Evolutionary conservation across 176 grass and related monocot species (phyloP), one percentile per base, ranked within the genome.

Genomic region (Eragrostis nindensis): DNA sequence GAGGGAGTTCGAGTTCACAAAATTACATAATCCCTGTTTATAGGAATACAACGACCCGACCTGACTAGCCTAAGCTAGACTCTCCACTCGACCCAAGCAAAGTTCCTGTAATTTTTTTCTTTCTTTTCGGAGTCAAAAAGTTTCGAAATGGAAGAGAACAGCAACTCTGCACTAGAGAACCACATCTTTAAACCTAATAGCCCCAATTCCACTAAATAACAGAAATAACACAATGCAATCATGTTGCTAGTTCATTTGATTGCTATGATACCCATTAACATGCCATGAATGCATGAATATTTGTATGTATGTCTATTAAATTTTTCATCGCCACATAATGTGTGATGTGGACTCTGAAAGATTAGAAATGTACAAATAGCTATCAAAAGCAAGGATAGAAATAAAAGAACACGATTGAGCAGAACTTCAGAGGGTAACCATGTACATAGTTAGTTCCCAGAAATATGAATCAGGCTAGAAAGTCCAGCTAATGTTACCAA

Each of bases 231-330:
- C 16, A 78, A 70, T 24, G 38, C n/a, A 70, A 71, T 32, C 1
- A 71, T 36, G 21, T 19, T 44, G 32, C 26, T 47, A 47, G 17
- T 61, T 59, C 17, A 71, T 46, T 55, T 81, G 29, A 81, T 43
- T 81, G 41, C 27, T 48, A 6, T 64, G 39, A 77, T 13, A 61
- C 13, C 13, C 13, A 7, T 8, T 1, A 36, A 36, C 32, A 36
- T 36, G 32, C 32, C 32, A 36, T 36, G 32, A 36, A 36, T 1
- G 32, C 2, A 56, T 55, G 27, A 39, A 1, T 11, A 63, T 13
- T 14, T 77, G 9, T 15, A 41, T 19, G 7, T 45, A 63, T 18
- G 24, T 18, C 12, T 8, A 52, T 43, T 5, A 83, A 22, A 55
- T 19, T 1, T 70, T 81, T 39, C 19, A 70, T 16, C 16, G 18